Evolutionary conservation across 257 asterid species (phyloP).

Genomic region (Thymus quinquecostatus): DNA sequence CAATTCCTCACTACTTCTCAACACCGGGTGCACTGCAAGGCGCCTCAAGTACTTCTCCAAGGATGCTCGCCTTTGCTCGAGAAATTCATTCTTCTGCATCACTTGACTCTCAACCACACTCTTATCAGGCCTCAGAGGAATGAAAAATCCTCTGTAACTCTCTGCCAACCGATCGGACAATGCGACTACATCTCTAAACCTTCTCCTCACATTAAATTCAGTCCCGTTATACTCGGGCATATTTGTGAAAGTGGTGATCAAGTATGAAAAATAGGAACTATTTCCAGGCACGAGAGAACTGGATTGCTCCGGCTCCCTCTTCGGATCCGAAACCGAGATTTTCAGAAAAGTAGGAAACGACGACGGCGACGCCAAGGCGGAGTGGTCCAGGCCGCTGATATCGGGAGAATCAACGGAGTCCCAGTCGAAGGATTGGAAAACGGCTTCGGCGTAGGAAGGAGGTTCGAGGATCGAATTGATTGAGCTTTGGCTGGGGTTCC

Average conservation of each 20-base stretch:
- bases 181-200: slow-evolving; percentile 85
- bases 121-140: slow-evolving; percentile 93
- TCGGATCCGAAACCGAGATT: slow-evolving; percentile 85
- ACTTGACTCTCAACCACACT: slow-evolving; percentile 94
- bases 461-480: slow-evolving; percentile 85
- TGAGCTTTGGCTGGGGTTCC: slow-evolving; percentile 47
- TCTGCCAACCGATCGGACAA: slow-evolving; percentile 77
- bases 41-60: slow-evolving; percentile 85
- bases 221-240: slow-evolving; percentile 60
- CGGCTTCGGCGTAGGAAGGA: slow-evolving; percentile 98
- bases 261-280: slow-evolving; percentile 57
- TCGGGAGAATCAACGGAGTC: slow-evolving; percentile 48
- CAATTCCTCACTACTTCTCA: slow-evolving; percentile 76
- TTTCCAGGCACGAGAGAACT: slow-evolving; percentile 80
- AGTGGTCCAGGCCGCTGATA: slow-evolving; percentile 54
- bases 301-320: slow-evolving; percentile 70
- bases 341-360: slow-evolving; percentile 48
- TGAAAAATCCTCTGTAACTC: slow-evolving; percentile 71
- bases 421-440: slow-evolving; percentile 79
- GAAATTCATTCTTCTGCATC: slow-evolving; percentile 85
- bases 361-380: slow-evolving; percentile 44
- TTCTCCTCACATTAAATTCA: slow-evolving; percentile 86
- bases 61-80: slow-evolving; percentile 84
- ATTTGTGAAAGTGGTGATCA: slow-evolving; percentile 81
- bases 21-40: slow-evolving; percentile 69